Evolutionary conservation across 345 rosid genomes (phyloP).

Genomic region (Aquilaria yunnanensis): DNA sequence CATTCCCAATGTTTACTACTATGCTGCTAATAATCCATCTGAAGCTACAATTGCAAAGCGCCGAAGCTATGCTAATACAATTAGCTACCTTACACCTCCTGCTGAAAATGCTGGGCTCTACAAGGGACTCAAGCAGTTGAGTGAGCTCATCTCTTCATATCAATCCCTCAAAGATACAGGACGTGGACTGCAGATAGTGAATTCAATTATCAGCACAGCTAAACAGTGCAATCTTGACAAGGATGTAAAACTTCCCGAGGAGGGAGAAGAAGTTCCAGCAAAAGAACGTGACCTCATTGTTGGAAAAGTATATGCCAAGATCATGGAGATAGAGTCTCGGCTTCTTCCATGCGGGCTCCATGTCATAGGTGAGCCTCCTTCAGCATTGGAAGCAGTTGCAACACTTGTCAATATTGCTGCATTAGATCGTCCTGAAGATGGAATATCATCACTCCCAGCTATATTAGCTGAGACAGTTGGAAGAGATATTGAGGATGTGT

Average conservation of each 20-base stretch:
- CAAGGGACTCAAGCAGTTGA: constrained; percentile 95
- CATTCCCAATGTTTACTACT: constrained; percentile 91
- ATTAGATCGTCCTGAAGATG: constrained; percentile 81
- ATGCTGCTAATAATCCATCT: constrained; percentile 96
- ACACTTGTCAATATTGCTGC: constrained; percentile 96
- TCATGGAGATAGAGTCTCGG: constrained; percentile 97
- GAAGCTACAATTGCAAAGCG: constrained; percentile 98
- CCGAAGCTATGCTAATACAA: constrained; percentile 95
- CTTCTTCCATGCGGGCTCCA: constrained; percentile 97
- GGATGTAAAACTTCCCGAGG: constrained; percentile 87
- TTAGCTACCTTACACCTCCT: constrained; percentile 96
- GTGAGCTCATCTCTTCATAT: constrained; percentile 94
- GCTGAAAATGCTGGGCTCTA: constrained; percentile 99
- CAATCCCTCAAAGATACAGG: constrained; percentile 96
- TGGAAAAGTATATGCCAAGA: constrained; percentile 95
- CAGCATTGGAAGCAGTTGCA: constrained; percentile 96
- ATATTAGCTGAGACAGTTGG: constrained; percentile 81
- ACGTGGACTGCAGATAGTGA: constrained; percentile 87
- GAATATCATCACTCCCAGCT: constrained; percentile 64
- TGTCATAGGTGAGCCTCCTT: constrained; percentile 95
- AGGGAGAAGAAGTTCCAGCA: constrained; percentile 58
- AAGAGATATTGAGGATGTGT: constrained; percentile 75
- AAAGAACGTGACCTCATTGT: constrained; percentile 85
- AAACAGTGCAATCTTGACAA: constrained; percentile 96
- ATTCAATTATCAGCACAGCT: constrained; percentile 92